Conservation (phyloP, 345 rosid genomes). For the Camelina neglecta region DNA sequence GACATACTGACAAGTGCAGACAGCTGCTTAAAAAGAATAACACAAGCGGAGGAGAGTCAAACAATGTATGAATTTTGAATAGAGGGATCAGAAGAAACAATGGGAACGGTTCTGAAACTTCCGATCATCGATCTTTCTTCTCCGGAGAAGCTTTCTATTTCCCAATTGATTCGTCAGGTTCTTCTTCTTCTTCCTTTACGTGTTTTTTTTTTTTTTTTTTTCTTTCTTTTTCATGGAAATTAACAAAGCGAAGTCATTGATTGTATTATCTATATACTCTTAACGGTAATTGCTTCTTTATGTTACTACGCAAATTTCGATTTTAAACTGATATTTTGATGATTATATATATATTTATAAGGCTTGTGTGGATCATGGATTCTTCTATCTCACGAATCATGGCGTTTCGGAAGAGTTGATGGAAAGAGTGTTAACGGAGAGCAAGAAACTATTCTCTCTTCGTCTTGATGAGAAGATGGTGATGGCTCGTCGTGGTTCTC, state of each 20-base stretch:
- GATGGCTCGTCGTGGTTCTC: conserved; percentile 48
- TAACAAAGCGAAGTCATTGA: not conserved
- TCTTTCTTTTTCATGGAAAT: not conserved
- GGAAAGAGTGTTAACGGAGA: conserved; percentile 53
- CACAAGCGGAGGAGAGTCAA: not conserved
- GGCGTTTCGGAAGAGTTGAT: conserved; percentile 68
- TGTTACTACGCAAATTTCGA: not conserved
- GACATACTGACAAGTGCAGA: not conserved
- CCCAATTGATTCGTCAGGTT: conserved; percentile 62
- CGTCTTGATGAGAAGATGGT: conserved; percentile 64
- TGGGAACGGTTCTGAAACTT: conserved; percentile 45
- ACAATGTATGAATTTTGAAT: not conserved
- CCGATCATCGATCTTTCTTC: conserved; percentile 59
- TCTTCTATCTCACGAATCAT: conserved; percentile 88
- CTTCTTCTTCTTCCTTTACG: conserved; percentile 4
- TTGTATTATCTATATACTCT: not conserved
- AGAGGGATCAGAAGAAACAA: not conserved
- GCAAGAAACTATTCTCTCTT: conserved; percentile 70
- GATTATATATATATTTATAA: conserved; percentile 10
- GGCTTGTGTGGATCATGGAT: conserved; percentile 82
- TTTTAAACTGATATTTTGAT: not conserved
- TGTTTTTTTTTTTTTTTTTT: too few relatives aligned
- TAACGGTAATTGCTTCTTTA: not conserved
- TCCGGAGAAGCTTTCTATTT: conserved; percentile 49
- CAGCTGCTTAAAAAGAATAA: not conserved